phyloP scores from a whole-genome alignment of 2,329 filamentous ascomycete genomes.

The Sporothrix luriei region DNA sequence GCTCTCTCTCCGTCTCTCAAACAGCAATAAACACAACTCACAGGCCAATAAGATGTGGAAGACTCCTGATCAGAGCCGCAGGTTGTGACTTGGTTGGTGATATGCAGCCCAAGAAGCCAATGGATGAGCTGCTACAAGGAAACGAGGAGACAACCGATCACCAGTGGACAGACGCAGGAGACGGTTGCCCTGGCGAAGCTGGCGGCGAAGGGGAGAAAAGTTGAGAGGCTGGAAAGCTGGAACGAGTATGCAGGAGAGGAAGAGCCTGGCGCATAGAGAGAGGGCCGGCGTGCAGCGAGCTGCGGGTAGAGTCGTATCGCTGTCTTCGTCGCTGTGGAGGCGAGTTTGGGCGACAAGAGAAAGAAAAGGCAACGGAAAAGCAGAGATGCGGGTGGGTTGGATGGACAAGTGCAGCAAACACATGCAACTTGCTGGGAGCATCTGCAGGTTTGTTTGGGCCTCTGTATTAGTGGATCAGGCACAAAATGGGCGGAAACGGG shows the following conservation, averaged over 20 bases:
- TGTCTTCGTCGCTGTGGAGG: neutral
- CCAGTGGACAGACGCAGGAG: constrained; percentile 19
- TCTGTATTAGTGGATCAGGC: constrained; percentile 25
- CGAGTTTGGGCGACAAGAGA: constrained; percentile 8
- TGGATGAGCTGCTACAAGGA: neutral
- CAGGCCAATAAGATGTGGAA: constrained; percentile 23
- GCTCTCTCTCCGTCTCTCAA: neutral
- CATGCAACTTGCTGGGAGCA: constrained; percentile 25
- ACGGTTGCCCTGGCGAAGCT: constrained; percentile 31
- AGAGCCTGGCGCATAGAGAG: neutral
- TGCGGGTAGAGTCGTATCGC: constrained; percentile 26
- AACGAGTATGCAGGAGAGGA: constrained; percentile 1
- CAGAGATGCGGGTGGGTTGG: constrained; percentile 9
- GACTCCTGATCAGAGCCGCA: constrained; percentile 19
- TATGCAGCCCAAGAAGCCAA: neutral
- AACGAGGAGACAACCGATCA: constrained; percentile 15
- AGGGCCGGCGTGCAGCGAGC: constrained; percentile 16
- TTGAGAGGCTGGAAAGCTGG: neutral
- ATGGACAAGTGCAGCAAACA: constrained; percentile 20
- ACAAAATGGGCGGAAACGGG: neutral
- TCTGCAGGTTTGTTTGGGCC: constrained; percentile 24
- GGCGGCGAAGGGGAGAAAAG: constrained; percentile 15
- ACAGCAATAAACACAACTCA: constrained; percentile 26
- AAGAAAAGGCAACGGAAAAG: neutral
- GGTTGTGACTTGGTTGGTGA: constrained; percentile 20